phyloP scores from a whole-genome alignment of 768 basidiomycete species.

The Termitomyces heimii region DNA sequence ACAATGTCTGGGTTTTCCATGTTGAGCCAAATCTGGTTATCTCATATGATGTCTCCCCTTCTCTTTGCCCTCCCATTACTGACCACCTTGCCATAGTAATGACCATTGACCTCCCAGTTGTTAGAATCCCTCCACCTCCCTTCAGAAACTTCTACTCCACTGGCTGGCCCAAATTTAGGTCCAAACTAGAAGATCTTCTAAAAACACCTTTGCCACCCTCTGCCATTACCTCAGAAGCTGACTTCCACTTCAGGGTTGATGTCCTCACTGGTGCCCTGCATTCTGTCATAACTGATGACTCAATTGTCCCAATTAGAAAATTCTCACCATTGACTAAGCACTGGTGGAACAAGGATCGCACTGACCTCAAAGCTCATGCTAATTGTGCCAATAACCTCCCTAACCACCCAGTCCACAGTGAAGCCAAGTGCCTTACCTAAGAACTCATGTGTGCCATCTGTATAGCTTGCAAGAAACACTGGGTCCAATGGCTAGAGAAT shows the following conservation, averaged over 20 bases:
- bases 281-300: not conserved
- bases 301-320: not conserved
- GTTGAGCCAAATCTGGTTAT: rapidly evolving
- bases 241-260: not conserved
- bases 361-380: not conserved
- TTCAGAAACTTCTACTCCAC: too few species aligned
- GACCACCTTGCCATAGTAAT: too few species aligned
- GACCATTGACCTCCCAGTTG: too few species aligned
- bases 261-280: not conserved
- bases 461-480: not conserved
- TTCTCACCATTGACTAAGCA: not conserved
- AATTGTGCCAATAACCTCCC: not conserved
- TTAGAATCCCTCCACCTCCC: rapidly evolving
- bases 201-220: not conserved
- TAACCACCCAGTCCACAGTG: not conserved
- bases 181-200: too few species aligned
- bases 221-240: too few species aligned
- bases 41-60: not conserved
- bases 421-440: not conserved
- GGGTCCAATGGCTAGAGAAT: not conserved
- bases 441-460: not conserved
- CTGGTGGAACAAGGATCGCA: not conserved
- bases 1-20: not conserved
- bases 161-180: too few species aligned
- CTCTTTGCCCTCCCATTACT: too few species aligned